Conservation (phyloP, 129 eudicot genomes). For the Artemisia argyi region DNA sequence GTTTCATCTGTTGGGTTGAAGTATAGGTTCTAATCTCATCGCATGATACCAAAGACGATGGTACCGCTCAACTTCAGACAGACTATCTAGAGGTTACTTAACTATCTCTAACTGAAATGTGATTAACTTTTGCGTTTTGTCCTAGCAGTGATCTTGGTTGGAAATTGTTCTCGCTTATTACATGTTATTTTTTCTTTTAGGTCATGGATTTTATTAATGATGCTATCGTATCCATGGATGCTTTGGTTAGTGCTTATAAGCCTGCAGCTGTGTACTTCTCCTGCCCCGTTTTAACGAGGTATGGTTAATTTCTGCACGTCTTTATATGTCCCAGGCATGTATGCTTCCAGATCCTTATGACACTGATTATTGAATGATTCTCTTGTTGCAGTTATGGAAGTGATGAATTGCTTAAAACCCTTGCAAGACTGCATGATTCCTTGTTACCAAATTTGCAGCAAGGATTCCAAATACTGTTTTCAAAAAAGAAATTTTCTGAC, state of each 20-base stretch:
- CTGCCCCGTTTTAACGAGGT: conserved; percentile 78
- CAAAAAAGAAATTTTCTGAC: conserved; percentile 31
- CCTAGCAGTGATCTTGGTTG: not conserved
- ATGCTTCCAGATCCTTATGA: not conserved
- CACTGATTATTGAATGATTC: not conserved
- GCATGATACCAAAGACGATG: conserved; percentile 47
- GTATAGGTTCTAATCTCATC: conserved; percentile 70
- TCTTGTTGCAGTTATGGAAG: conserved; percentile 64
- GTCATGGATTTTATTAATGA: conserved; percentile 95
- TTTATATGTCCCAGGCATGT: not conserved
- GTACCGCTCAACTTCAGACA: conserved; percentile 48
- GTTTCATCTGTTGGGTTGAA: conserved; percentile 20
- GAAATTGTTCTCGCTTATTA: conserved; percentile 1
- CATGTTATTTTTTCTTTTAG: conserved; percentile 20
- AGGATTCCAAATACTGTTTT: conserved; percentile 51
- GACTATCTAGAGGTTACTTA: conserved; percentile 86
- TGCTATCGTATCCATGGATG: conserved; percentile 80
- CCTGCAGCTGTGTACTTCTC: conserved; percentile 79
- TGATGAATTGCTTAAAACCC: conserved; percentile 69
- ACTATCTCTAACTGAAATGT: not conserved
- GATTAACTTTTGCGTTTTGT: not conserved
- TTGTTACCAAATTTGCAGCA: conserved; percentile 74
- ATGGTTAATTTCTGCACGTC: conserved; percentile 5
- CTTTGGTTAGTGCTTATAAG: conserved; percentile 71
- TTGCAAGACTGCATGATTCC: conserved; percentile 80